phyloP scores from a whole-genome alignment of 1,139 yeast genomes.

The Blastobotrys malaysiensis region DNA sequence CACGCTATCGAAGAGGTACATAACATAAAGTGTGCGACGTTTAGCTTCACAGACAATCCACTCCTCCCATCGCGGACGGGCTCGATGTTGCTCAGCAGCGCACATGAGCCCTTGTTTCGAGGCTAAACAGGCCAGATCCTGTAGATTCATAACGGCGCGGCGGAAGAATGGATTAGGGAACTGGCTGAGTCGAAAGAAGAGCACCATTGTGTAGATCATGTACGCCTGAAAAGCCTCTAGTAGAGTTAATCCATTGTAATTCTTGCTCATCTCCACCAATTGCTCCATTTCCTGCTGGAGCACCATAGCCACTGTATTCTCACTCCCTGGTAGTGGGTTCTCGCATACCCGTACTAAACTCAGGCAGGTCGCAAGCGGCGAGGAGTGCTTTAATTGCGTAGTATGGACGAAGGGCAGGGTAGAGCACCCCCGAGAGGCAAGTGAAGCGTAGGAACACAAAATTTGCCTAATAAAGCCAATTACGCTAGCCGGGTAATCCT shows the following conservation, averaged over 20 bases:
- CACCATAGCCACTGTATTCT: not conserved
- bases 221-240: slow-evolving; percentile 13
- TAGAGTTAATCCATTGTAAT: slow-evolving; percentile 3
- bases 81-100: slow-evolving; percentile 1
- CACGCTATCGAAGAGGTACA: slow-evolving; percentile 11
- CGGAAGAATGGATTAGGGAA: slow-evolving; percentile 2
- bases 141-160: slow-evolving; percentile 9
- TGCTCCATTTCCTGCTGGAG: slow-evolving; percentile 10
- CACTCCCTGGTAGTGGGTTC: slow-evolving; percentile 6
- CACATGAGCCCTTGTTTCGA: slow-evolving; percentile 7
- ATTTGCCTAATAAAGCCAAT: slow-evolving; percentile 1
- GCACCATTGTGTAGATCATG: slow-evolving; percentile 9
- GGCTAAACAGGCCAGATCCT: slow-evolving; percentile 6
- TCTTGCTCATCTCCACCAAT: not conserved
- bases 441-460: slow-evolving; percentile 8
- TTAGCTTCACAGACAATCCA: slow-evolving; percentile 12
- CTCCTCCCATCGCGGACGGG: slow-evolving; percentile 13
- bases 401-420: slow-evolving; percentile 11
- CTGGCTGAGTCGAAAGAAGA: slow-evolving; percentile 6
- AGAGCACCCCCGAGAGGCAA: slow-evolving; percentile 4
- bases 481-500: slow-evolving; percentile 1
- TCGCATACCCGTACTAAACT: slow-evolving; percentile 10
- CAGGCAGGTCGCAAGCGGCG: slow-evolving; percentile 5
- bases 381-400: slow-evolving; percentile 3
- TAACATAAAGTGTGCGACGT: slow-evolving; percentile 9